Percentiles rank a stretch among this genome's conserved stretches.
Evolutionary conservation across 2,329 filamentous ascomycete species (phyloP).

Genomic region (Colletotrichum tamarilloi): DNA sequence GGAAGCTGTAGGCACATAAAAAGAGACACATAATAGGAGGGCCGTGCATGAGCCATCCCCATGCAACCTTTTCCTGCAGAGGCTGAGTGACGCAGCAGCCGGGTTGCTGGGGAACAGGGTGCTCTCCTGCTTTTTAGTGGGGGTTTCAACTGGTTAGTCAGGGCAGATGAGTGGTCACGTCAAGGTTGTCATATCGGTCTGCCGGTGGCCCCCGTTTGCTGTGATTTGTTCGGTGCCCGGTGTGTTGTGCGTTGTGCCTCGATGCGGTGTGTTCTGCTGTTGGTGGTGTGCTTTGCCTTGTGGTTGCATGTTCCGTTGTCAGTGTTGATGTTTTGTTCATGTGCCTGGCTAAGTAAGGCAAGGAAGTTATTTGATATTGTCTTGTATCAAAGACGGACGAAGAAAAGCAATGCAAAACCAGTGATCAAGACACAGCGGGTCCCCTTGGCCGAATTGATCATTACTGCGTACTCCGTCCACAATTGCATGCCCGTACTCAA

Average conservation of each 20-base stretch:
- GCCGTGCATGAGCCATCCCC: background rate
- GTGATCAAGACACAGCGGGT: background rate
- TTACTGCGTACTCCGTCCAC: too few relatives aligned
- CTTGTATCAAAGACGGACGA: background rate
- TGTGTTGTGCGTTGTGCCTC: background rate
- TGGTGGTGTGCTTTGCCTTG: background rate
- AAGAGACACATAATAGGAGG: background rate
- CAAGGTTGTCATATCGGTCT: background rate
- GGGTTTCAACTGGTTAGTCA: background rate
- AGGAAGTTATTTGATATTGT: too few relatives aligned
- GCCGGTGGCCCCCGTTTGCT: background rate
- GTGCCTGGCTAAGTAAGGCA: background rate
- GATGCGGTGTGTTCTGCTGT: background rate
- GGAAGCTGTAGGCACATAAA: background rate
- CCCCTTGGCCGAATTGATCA: too few relatives aligned
- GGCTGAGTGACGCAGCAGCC: conserved; percentile 18
- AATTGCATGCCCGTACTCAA: background rate
- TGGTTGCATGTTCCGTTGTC: background rate
- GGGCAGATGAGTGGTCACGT: background rate
- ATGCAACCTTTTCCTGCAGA: background rate
- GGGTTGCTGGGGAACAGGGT: conserved; percentile 36
- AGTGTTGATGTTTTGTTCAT: background rate
- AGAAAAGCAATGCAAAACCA: conserved; percentile 1
- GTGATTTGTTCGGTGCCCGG: background rate
- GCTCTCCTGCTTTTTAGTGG: conserved; percentile 18